A percentile compares a stretch with the other conserved stretches of the same genome.
Evolutionary conservation across 2,329 filamentous ascomycete species (phyloP).

Genomic region (Coleophoma crateriformis): DNA sequence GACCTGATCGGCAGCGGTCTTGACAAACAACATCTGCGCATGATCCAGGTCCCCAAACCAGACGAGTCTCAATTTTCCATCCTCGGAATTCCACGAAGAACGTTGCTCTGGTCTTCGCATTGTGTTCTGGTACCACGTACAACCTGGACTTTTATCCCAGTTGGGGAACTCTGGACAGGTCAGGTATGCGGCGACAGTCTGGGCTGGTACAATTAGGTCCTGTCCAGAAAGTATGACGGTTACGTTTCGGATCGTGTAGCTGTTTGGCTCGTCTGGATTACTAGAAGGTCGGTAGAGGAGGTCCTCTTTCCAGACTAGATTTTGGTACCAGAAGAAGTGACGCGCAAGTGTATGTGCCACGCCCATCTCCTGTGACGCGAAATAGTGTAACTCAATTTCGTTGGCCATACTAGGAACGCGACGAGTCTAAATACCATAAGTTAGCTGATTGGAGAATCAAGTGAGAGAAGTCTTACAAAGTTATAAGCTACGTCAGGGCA

Average conservation of each 20-base stretch:
- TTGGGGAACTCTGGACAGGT: slow-evolving; percentile 11
- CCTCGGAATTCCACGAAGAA: slow-evolving; percentile 1
- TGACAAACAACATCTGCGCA: slow-evolving; percentile 33
- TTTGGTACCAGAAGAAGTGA: slow-evolving; percentile 53
- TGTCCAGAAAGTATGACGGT: slow-evolving; percentile 41
- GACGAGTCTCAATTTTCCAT: slow-evolving; percentile 32
- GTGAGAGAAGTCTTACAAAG: slow-evolving; percentile 29
- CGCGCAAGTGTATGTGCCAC: slow-evolving; percentile 47
- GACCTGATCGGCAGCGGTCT: not conserved
- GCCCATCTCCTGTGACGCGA: slow-evolving; percentile 48
- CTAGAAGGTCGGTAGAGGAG: not conserved
- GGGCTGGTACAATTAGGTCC: slow-evolving; percentile 46
- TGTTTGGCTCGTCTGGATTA: slow-evolving; percentile 17
- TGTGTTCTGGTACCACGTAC: slow-evolving; percentile 10
- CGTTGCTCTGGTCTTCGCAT: not conserved
- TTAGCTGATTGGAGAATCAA: not conserved
- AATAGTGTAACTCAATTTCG: slow-evolving; percentile 51
- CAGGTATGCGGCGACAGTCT: slow-evolving; percentile 42
- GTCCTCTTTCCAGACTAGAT: slow-evolving; percentile 51
- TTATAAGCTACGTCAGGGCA: slow-evolving; percentile 57
- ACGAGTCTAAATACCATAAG: slow-evolving; percentile 18
- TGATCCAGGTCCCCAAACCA: slow-evolving; percentile 49
- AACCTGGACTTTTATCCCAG: slow-evolving; percentile 15
- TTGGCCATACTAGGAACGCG: slow-evolving; percentile 37
- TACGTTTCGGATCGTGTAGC: slow-evolving; percentile 23